These are phyloP conservation scores for Oryza rufipogon DNA, from an alignment of 176 grass and related monocot species.

Conservation along the genomic window DNA sequence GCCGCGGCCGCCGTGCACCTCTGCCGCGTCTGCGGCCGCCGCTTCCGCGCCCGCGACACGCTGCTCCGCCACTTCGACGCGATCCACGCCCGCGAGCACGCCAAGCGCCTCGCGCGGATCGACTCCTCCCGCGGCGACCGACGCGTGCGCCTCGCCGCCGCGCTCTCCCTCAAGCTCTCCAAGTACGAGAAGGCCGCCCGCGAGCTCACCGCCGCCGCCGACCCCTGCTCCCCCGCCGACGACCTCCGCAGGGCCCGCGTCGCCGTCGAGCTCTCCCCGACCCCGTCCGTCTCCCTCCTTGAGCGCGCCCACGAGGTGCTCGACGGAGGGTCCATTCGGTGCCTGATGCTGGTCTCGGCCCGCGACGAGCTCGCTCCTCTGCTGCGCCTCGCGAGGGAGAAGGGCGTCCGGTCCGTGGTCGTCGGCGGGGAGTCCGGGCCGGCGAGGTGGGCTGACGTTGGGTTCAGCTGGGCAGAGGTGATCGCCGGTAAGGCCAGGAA, in stretches of 20 bases:
- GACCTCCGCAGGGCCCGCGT: conserved; percentile 55
- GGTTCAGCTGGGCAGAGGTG: conserved; percentile 60
- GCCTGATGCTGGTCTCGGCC: conserved; percentile 55
- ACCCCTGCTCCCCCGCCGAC: conserved; percentile 39
- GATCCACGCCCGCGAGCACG: conserved; percentile 64
- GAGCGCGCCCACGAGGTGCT: conserved; percentile 52
- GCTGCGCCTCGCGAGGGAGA: conserved; percentile 52
- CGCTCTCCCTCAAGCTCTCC: conserved; percentile 66
- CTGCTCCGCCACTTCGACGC: conserved; percentile 52
- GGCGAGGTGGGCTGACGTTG: conserved; percentile 51
- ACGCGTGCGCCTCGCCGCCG: conserved; percentile 54
- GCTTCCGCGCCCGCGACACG: conserved; percentile 41
- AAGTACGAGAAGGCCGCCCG: conserved; percentile 71
- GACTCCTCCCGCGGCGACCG: conserved; percentile 51
- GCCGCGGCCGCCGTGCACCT: conserved; percentile 2
- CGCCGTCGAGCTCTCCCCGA: conserved; percentile 25
- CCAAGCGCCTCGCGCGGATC: conserved; percentile 66
- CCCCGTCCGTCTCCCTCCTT: conserved; percentile 32
- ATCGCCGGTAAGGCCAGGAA: conserved; percentile 57
- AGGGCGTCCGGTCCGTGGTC: conserved; percentile 57
- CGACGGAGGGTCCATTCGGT: conserved; percentile 50
- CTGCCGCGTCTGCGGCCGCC: conserved; percentile 53
- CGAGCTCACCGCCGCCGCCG: conserved; percentile 42
- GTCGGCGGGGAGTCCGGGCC: conserved; percentile 52
- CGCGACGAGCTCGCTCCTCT: conserved; percentile 40